Percentiles rank a stretch among this genome's conserved stretches.
Conservation (phyloP, 441 rosid species). For the Brassica hybrid region DNA sequence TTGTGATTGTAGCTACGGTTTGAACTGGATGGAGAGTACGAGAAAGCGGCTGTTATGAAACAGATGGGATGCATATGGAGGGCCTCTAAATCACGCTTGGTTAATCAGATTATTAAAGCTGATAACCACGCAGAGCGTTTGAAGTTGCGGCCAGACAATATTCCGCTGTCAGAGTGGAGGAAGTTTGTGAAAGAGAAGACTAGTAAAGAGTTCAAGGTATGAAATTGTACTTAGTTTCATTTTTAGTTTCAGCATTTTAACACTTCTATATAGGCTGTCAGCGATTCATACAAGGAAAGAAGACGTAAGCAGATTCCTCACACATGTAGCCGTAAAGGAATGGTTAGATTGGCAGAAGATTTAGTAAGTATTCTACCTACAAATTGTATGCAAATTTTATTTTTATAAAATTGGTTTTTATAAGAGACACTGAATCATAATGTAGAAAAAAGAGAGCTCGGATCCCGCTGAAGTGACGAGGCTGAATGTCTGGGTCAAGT, state of each 20-base stretch:
- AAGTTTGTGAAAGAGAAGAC: neutral
- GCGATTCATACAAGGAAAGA: constrained; percentile 13
- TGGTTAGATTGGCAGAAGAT: constrained; percentile 6
- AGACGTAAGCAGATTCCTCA: neutral
- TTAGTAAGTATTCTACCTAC: neutral
- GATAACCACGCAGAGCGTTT: neutral
- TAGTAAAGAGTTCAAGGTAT: neutral
- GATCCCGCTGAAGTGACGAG: constrained; percentile 3
- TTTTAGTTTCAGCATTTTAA: neutral
- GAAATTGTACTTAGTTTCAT: neutral
- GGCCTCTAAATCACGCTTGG: neutral
- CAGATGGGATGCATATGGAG: neutral
- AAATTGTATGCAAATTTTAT: neutral
- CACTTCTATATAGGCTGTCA: neutral
- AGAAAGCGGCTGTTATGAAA: neutral
- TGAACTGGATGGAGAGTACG: neutral
- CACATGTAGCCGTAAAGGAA: constrained; percentile 13
- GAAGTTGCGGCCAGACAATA: neutral
- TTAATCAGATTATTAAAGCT: neutral
- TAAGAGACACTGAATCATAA: neutral
- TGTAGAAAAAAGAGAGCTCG: neutral
- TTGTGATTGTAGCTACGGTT: neutral
- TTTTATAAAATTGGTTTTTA: neutral
- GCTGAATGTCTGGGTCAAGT: constrained; percentile 2
- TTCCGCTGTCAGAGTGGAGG: neutral